These are phyloP conservation scores for carrot (Daucus carota) DNA, from an alignment of 129 eudicot species.

Conservation along the genomic window DNA sequence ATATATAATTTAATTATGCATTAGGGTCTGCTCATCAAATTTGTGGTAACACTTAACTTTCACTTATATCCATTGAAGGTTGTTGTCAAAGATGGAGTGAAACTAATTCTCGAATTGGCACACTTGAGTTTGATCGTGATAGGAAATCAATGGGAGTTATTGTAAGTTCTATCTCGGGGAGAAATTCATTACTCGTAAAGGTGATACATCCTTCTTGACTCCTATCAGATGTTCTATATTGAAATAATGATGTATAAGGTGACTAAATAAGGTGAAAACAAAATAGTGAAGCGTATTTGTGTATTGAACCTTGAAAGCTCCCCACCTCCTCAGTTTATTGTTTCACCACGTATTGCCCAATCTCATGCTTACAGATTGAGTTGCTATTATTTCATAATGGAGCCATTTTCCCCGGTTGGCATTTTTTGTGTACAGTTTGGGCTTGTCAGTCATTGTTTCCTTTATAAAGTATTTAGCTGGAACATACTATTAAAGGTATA, in stretches of 20 bases:
- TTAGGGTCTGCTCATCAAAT: background rate
- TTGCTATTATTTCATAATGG: too few relatives aligned
- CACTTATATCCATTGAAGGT: conserved; percentile 24
- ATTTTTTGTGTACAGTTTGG: background rate
- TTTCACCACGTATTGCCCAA: background rate
- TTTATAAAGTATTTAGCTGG: background rate
- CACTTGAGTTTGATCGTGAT: conserved; percentile 87
- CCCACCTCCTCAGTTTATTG: background rate
- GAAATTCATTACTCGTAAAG: conserved; percentile 72
- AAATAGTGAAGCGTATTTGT: background rate
- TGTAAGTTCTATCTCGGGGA: conserved; percentile 46
- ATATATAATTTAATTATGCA: background rate
- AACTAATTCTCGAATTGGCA: conserved; percentile 54
- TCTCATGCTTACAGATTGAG: background rate
- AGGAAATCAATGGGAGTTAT: conserved; percentile 93
- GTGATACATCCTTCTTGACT: conserved; percentile 24
- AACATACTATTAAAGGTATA: background rate
- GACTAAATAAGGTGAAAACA: background rate
- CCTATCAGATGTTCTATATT: background rate
- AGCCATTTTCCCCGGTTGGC: too few relatives aligned
- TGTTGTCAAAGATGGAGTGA: conserved; percentile 43
- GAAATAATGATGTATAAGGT: background rate
- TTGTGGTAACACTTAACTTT: background rate
- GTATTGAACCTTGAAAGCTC: background rate
- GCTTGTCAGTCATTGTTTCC: background rate